phyloP scores from a whole-genome alignment of 164 flowering plant species.

The Vitis rupestris region DNA sequence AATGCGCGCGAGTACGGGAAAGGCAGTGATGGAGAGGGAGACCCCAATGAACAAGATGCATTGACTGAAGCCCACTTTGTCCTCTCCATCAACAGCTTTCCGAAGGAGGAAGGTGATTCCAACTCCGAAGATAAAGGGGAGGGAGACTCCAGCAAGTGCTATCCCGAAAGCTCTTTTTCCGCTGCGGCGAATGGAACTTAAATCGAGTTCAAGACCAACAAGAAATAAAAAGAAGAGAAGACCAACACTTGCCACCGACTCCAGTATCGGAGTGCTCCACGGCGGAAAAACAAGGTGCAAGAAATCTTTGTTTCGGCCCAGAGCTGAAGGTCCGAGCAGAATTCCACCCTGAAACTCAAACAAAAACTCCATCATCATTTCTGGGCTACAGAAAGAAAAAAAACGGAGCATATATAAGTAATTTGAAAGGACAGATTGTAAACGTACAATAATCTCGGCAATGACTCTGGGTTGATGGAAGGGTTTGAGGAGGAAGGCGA shows the following conservation, averaged over 20 bases:
- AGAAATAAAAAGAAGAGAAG: constrained; percentile 44
- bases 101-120: constrained; percentile 26
- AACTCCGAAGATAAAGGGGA: constrained; percentile 31
- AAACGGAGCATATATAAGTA: too few relatives aligned
- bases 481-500: too few relatives aligned
- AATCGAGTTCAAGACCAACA: constrained; percentile 39
- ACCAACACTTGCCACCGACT: constrained; percentile 34
- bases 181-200: constrained; percentile 24
- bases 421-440: too few relatives aligned
- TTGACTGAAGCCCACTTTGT: constrained; percentile 13
- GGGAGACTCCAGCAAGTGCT: constrained; percentile 35
- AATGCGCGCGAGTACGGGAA: too few relatives aligned
- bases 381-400: too few relatives aligned
- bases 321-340: too few relatives aligned
- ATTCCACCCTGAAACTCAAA: not conserved
- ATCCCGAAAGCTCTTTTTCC: constrained; percentile 26
- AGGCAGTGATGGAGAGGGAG: too few relatives aligned
- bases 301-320: too few relatives aligned
- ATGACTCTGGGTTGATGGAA: too few relatives aligned
- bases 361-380: constrained; percentile 1
- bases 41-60: too few relatives aligned
- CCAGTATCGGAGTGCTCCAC: constrained; percentile 34
- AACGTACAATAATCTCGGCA: too few relatives aligned
- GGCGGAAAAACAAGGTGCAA: constrained; percentile 17
- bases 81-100: constrained; percentile 16